Evolutionary conservation across 176 grass and related monocot species (phyloP).

Genomic region (Metroxylon sagu): DNA sequence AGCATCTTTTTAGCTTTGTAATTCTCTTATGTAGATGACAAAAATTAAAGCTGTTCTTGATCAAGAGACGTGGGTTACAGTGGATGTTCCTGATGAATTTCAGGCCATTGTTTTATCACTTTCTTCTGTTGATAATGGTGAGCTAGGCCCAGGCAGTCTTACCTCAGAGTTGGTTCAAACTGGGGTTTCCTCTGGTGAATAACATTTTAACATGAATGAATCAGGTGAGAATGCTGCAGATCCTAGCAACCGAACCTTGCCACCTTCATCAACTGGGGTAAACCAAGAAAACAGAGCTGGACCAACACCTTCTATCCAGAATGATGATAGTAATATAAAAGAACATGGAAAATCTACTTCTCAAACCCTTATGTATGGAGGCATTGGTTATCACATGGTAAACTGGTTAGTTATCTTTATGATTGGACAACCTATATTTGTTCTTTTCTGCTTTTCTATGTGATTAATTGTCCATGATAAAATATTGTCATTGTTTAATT

Average conservation of each 20-base stretch:
- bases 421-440: neutral
- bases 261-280: slow-evolving; percentile 4
- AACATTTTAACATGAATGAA: slow-evolving; percentile 14
- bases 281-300: slow-evolving; percentile 46
- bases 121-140: slow-evolving; percentile 63
- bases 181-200: slow-evolving; percentile 30
- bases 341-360: slow-evolving; percentile 35
- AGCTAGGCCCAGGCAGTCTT: slow-evolving; percentile 29
- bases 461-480: too few species aligned
- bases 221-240: slow-evolving; percentile 39
- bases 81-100: slow-evolving; percentile 95
- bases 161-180: slow-evolving; percentile 35
- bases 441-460: neutral
- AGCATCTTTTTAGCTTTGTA: neutral
- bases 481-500: too few species aligned
- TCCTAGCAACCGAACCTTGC: slow-evolving; percentile 30
- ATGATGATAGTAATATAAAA: slow-evolving; percentile 34
- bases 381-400: slow-evolving; percentile 98
- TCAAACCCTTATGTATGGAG: slow-evolving; percentile 72
- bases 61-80: slow-evolving; percentile 89
- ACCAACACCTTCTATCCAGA: slow-evolving; percentile 36
- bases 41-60: slow-evolving; percentile 99
- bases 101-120: slow-evolving; percentile 83
- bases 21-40: slow-evolving; percentile 55
- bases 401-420: slow-evolving; percentile 90